These are phyloP conservation scores for Neurospora cerealis DNA, from an alignment of 495 filamentous ascomycete species.

Conservation along the genomic window DNA sequence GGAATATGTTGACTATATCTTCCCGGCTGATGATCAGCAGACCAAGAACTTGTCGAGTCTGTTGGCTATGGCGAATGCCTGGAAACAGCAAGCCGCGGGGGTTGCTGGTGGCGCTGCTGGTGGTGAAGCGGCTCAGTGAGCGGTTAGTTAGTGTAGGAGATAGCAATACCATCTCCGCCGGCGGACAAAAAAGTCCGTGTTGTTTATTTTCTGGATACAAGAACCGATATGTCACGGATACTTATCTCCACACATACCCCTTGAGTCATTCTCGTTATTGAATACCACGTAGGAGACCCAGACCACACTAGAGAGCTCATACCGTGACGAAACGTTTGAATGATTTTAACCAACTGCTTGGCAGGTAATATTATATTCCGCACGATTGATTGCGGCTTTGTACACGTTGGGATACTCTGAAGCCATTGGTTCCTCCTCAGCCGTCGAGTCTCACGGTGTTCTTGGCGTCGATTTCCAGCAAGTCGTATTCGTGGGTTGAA, in stretches of 20 bases:
- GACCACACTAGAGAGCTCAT: neutral
- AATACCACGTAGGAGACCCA: neutral
- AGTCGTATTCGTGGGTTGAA: neutral
- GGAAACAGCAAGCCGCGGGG: slow-evolving; percentile 60
- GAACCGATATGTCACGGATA: neutral
- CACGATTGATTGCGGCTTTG: neutral
- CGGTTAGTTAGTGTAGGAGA: neutral
- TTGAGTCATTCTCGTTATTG: neutral
- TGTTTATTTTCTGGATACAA: neutral
- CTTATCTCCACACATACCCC: neutral
- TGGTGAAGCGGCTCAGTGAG: slow-evolving; percentile 1
- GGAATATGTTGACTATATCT: slow-evolving; percentile 95
- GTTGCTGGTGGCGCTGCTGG: slow-evolving; percentile 19
- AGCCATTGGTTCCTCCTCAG: neutral
- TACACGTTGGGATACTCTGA: neutral
- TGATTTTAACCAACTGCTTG: neutral
- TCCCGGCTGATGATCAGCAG: slow-evolving; percentile 90
- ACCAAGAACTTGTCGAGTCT: slow-evolving; percentile 75
- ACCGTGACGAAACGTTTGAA: neutral
- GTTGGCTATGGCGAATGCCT: slow-evolving; percentile 73
- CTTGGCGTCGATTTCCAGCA: neutral
- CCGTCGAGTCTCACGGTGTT: neutral
- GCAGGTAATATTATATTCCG: neutral
- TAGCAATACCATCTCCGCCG: neutral
- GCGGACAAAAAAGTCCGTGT: neutral